phyloP scores from a whole-genome alignment of 2,329 filamentous ascomycete species.

The Monosporascus sp. region DNA sequence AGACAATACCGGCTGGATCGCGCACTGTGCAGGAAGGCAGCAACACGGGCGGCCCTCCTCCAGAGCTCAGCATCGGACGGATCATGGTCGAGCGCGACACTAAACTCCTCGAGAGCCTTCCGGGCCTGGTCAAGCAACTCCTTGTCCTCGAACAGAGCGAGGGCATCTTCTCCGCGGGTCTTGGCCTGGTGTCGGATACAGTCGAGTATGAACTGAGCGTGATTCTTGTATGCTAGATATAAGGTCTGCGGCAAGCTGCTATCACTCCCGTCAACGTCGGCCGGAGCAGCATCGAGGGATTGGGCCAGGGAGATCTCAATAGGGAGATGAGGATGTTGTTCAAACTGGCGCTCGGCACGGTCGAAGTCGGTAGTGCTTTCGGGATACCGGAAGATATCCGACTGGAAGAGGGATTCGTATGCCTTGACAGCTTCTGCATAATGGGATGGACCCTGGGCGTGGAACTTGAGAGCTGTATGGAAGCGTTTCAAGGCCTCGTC shows the following conservation, averaged over 20 bases:
- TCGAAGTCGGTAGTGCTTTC: conserved; percentile 83
- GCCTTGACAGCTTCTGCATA: conserved; percentile 74
- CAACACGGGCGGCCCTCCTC: conserved; percentile 54
- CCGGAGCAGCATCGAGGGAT: conserved; percentile 50
- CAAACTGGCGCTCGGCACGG: conserved; percentile 55
- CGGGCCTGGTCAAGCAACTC: conserved; percentile 32
- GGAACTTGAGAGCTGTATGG: conserved; percentile 82
- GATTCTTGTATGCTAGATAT: conserved; percentile 92
- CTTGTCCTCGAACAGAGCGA: conserved; percentile 30
- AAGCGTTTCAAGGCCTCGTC: conserved; percentile 96
- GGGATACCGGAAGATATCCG: conserved; percentile 89
- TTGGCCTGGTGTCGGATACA: conserved; percentile 50
- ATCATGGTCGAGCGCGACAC: conserved; percentile 55
- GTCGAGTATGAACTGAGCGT: conserved; percentile 88
- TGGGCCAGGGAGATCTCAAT: conserved; percentile 43
- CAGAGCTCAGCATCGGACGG: conserved; percentile 63
- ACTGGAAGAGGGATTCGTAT: conserved; percentile 79
- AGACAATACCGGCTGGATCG: conserved; percentile 57
- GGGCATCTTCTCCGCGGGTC: conserved; percentile 15
- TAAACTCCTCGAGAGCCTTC: conserved; percentile 51
- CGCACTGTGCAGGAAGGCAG: conserved; percentile 50
- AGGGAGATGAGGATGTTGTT: conserved; percentile 36
- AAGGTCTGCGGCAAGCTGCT: conserved; percentile 84
- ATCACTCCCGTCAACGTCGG: conserved; percentile 65
- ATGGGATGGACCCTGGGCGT: conserved; percentile 75